phyloP scores from a whole-genome alignment of 2,329 filamentous ascomycete genomes.

The Penicillium sp. region DNA sequence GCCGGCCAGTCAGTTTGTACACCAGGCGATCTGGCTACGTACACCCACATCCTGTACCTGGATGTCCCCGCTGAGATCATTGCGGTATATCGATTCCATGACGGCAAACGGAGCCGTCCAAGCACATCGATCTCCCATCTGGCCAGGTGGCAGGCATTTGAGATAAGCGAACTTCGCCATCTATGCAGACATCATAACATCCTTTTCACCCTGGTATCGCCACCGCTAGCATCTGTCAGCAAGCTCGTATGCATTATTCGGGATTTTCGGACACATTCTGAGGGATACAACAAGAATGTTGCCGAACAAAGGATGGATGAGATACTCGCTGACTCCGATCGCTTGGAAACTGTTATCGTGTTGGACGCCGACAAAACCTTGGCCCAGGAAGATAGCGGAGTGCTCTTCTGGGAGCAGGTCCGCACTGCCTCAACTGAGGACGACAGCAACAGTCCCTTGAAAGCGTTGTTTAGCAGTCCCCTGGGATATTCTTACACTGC shows the following conservation, averaged over 20 bases:
- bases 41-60: too few relatives aligned
- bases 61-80: too few relatives aligned
- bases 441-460: constrained; percentile 34
- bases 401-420: constrained; percentile 16
- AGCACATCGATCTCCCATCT: constrained; percentile 46
- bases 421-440: not conserved
- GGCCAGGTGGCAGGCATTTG: constrained; percentile 49
- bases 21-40: too few relatives aligned
- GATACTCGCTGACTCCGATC: constrained; percentile 23
- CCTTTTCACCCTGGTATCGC: constrained; percentile 41
- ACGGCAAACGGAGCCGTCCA: too few relatives aligned
- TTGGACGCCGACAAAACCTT: constrained; percentile 62
- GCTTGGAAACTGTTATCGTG: constrained; percentile 51
- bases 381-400: constrained; percentile 32
- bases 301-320: constrained; percentile 32
- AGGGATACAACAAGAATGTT: not conserved
- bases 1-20: too few relatives aligned
- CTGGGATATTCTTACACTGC: constrained; percentile 55
- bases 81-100: too few relatives aligned
- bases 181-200: constrained; percentile 51
- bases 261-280: not conserved
- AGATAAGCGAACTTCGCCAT: constrained; percentile 45
- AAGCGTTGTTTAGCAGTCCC: constrained; percentile 48
- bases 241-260: not conserved
- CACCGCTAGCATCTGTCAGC: not conserved